Evolutionary conservation across 768 basidiomycete genomes (phyloP), one percentile per base, ranked within the genome.

Genomic region (Lactarius akahatsu): DNA sequence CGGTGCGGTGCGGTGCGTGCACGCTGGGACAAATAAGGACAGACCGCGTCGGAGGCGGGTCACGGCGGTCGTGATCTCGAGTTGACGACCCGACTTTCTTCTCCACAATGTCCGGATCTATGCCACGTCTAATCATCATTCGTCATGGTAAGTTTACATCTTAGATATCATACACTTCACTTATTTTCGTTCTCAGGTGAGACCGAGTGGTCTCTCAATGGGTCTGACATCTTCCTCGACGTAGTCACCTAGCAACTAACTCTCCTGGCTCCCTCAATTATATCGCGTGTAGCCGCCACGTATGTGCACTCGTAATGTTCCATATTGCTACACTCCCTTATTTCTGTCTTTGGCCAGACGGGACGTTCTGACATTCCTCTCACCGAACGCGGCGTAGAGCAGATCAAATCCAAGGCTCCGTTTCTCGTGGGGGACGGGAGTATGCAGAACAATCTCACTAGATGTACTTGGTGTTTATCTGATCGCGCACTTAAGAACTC

Each of bases 151-250:
- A 32, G 65, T 57, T 18, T 16, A 18, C 59, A 30, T 62, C 20
- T 61, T 47, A n/a, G 16, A 5, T 10, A 32, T 16, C n/a, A 20
- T 54, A 28, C 30, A 47, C 55, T 43, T 52, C 40, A 36, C 13
- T 59, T 2, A 62, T 40, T n/a, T 20, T 2, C 59, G 58, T 26
- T 41, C 32, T 23, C 56, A 93, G 91, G 94, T 38, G 91, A 97
- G 80, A 98, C 96, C 1, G 95, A 96, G 75, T 98, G 95, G 94
- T 92, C 92, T 20, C 72, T 89, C 54, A 94, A 90, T 71, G 94
- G 94, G 86, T 88, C 64, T 75, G 85, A 76, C 32, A 23, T 36
- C 60, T 50, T 11, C 18, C 23, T 47, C 26, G 50, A 28, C 26
- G 2, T 26, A 26, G 26, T 28, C 26, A n/a, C 54, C 61, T 68